Evolutionary conservation across 257 asterid genomes (phyloP).

Genomic region (Parsonsia alboflavescens): DNA sequence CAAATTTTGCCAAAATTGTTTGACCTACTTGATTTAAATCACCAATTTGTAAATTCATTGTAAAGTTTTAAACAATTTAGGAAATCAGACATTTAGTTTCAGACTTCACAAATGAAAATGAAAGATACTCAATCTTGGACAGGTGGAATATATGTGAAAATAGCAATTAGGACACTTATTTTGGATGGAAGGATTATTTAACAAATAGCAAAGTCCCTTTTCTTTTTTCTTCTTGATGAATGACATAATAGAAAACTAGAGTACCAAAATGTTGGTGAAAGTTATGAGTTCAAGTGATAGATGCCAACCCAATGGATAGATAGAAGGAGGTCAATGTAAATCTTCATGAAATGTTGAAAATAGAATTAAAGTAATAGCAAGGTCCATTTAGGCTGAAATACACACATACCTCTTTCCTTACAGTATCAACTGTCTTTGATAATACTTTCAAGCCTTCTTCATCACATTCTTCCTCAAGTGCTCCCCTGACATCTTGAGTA

Average conservation of each 20-base stretch:
- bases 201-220: neutral
- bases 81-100: no score
- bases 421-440: conserved; percentile 80
- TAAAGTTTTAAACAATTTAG: no score
- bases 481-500: conserved; percentile 57
- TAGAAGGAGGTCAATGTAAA: conserved; percentile 1
- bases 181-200: neutral
- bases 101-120: no score
- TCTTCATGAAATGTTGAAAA: neutral
- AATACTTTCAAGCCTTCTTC: conserved; percentile 74
- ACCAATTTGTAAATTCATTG: no score
- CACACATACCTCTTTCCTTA: conserved; percentile 73
- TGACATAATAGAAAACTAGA: neutral
- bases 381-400: neutral
- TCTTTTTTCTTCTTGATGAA: neutral
- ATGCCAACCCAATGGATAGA: neutral
- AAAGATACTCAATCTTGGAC: no score
- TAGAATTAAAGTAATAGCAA: neutral
- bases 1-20: no score
- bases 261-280: neutral
- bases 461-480: conserved; percentile 72
- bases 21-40: no score
- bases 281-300: neutral
- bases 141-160: no score
- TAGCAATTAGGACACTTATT: neutral